Conservation (phyloP, 345 rosid species). For the Populus deltoides region DNA sequence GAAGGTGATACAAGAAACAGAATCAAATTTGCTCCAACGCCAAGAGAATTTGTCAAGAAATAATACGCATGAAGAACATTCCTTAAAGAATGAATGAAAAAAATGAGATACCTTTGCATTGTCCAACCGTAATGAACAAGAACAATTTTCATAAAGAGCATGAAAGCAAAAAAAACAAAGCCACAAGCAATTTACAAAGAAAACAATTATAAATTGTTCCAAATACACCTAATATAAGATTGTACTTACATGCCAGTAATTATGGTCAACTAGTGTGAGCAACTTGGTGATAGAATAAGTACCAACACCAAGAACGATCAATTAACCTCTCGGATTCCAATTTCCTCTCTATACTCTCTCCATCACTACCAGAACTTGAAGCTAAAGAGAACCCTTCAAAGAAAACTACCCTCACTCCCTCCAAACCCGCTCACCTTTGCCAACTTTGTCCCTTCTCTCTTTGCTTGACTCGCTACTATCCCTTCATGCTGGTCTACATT, state of each 20-base stretch:
- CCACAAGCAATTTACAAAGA: background rate
- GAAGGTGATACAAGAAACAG: background rate
- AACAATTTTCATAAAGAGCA: background rate
- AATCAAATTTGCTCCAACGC: background rate
- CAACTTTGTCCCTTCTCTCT: constrained; percentile 46
- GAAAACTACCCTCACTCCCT: constrained; percentile 60
- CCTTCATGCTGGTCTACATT: constrained; percentile 55
- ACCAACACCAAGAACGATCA: constrained; percentile 80
- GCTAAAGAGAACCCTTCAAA: constrained; percentile 71
- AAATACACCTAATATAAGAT: background rate
- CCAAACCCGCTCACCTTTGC: constrained; percentile 57
- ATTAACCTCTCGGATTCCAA: constrained; percentile 49
- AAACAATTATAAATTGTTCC: background rate
- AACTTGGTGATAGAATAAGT: constrained; percentile 74
- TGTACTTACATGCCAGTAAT: constrained; percentile 82
- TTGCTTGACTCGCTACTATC: constrained; percentile 40
- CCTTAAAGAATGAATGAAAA: background rate
- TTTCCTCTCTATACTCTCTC: constrained; percentile 29
- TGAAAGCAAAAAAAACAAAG: background rate
- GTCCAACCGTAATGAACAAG: background rate
- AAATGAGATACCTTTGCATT: background rate
- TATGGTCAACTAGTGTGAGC: constrained; percentile 82
- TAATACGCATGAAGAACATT: background rate
- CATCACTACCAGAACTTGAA: constrained; percentile 25
- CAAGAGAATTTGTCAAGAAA: background rate